Evolutionary conservation across 73 alveolate species (phyloP).

Genomic region (Strombidium stylifer): DNA sequence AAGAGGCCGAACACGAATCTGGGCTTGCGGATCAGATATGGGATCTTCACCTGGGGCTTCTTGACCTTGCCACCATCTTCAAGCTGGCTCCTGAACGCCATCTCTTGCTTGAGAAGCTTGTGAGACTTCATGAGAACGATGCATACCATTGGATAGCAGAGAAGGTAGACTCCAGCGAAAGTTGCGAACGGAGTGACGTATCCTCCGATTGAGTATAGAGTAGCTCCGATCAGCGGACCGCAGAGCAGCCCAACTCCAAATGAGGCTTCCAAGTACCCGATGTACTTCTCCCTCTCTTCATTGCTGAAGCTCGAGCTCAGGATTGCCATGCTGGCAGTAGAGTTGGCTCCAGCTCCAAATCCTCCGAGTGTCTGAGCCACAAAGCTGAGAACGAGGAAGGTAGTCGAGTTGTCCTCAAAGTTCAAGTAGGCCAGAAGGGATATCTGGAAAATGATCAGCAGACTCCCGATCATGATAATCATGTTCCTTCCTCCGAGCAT

Average conservation of each 20-base stretch:
- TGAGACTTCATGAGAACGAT: conserved; percentile 1
- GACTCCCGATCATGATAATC: no score
- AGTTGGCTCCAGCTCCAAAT: conserved; percentile 25
- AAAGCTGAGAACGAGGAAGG: conserved; percentile 27
- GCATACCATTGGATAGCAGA: conserved; percentile 11
- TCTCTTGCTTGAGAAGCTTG: neutral
- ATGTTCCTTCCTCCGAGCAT: no score
- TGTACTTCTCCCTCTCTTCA: conserved; percentile 23
- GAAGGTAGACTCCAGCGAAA: conserved; percentile 6
- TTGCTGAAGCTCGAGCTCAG: conserved; percentile 22
- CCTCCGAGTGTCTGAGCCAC: conserved; percentile 41
- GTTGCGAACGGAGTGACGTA: conserved; percentile 29
- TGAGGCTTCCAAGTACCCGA: conserved; percentile 45
- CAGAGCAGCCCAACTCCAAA: conserved; percentile 43
- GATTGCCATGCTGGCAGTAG: conserved; percentile 46
- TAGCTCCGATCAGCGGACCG: conserved; percentile 60
- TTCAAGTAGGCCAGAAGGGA: no score
- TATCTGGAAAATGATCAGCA: no score
- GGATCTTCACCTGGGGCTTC: neutral
- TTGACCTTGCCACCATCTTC: neutral
- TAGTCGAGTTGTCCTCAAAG: no score
- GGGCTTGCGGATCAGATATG: neutral
- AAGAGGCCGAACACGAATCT: conserved; percentile 17
- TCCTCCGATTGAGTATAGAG: conserved; percentile 54
- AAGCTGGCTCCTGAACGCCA: neutral